These are phyloP conservation scores for Aaosphaeria arxii DNA, from an alignment of 2,329 filamentous ascomycete genomes.

Conservation along the genomic window DNA sequence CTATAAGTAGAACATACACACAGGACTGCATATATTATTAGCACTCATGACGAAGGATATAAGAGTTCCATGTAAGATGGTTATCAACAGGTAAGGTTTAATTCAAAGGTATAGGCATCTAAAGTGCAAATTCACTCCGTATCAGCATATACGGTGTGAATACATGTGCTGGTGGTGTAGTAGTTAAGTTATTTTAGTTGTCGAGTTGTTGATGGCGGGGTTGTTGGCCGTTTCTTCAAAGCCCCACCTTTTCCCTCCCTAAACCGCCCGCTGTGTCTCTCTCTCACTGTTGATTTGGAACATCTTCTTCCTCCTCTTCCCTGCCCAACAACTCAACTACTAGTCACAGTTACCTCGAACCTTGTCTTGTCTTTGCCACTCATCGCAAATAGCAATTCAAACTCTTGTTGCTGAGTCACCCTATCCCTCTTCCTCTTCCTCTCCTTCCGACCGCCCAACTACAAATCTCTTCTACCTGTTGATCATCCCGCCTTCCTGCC, in stretches of 20 bases:
- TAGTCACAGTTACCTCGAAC: too few species aligned
- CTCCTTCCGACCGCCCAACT: conserved; percentile 13
- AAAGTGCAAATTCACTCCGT: too few species aligned
- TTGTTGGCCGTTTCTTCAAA: background rate
- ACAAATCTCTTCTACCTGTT: conserved; percentile 3
- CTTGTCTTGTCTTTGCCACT: background rate
- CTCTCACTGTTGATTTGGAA: too few species aligned
- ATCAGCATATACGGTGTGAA: too few species aligned
- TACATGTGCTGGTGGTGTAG: too few species aligned
- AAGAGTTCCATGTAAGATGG: too few species aligned
- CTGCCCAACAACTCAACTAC: conserved; percentile 8
- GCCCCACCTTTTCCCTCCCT: conserved; percentile 11
- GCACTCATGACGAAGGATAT: too few species aligned
- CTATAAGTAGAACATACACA: too few species aligned
- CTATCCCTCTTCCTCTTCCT: background rate
- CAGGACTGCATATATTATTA: too few species aligned
- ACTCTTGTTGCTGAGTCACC: too few species aligned
- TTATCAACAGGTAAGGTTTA: too few species aligned
- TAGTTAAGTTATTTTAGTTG: conserved; percentile 1
- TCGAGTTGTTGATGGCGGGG: background rate
- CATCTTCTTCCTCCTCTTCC: background rate
- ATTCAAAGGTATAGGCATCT: too few species aligned
- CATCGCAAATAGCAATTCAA: background rate
- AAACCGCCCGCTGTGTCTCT: conserved; percentile 5
- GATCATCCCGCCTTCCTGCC: background rate